A percentile compares a stretch with the other conserved stretches of the same genome.
phyloP scores from a whole-genome alignment of 2,329 filamentous ascomycete genomes.

The Epichloe gansuensis region DNA sequence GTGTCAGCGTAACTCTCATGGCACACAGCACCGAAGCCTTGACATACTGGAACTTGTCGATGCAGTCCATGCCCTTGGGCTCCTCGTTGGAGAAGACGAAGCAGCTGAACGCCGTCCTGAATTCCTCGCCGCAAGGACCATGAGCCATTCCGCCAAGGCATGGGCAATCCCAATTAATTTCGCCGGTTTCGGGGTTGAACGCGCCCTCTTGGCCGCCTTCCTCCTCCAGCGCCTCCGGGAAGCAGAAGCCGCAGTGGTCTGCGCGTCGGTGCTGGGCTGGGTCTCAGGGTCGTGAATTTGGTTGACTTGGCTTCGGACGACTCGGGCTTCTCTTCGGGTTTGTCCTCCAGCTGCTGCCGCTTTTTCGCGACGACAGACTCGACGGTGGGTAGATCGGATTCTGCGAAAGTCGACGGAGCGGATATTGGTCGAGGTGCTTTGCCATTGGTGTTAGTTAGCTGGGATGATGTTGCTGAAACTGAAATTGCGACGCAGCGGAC shows the following conservation, averaged over 20 bases:
- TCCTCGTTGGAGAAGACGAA: slow-evolving; percentile 94
- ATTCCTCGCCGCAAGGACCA: slow-evolving; percentile 90
- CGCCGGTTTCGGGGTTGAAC: slow-evolving; percentile 95
- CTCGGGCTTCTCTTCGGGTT: slow-evolving; percentile 15
- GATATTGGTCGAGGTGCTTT: slow-evolving; percentile 14
- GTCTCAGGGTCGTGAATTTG: slow-evolving; percentile 13
- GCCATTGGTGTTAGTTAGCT: neutral
- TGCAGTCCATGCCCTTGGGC: slow-evolving; percentile 95
- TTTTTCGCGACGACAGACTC: slow-evolving; percentile 56
- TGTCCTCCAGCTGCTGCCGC: slow-evolving; percentile 32
- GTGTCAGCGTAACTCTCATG: slow-evolving; percentile 13
- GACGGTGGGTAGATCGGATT: slow-evolving; percentile 49
- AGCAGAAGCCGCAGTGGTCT: slow-evolving; percentile 15
- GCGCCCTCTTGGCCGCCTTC: slow-evolving; percentile 81
- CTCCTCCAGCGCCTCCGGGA: slow-evolving; percentile 53
- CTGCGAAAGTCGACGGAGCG: slow-evolving; percentile 40
- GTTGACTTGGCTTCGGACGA: slow-evolving; percentile 9
- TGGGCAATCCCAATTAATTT: slow-evolving; percentile 99
- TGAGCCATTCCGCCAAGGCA: slow-evolving; percentile 95
- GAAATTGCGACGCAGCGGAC: no score
- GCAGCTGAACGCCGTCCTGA: slow-evolving; percentile 92
- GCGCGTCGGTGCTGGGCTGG: slow-evolving; percentile 15
- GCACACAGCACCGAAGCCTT: neutral
- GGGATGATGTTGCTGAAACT: neutral
- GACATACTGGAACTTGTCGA: slow-evolving; percentile 90